Evolutionary conservation across 345 rosid genomes (phyloP), one percentile per base, ranked within the genome.

Genomic region (Dipteronia dyeriana): DNA sequence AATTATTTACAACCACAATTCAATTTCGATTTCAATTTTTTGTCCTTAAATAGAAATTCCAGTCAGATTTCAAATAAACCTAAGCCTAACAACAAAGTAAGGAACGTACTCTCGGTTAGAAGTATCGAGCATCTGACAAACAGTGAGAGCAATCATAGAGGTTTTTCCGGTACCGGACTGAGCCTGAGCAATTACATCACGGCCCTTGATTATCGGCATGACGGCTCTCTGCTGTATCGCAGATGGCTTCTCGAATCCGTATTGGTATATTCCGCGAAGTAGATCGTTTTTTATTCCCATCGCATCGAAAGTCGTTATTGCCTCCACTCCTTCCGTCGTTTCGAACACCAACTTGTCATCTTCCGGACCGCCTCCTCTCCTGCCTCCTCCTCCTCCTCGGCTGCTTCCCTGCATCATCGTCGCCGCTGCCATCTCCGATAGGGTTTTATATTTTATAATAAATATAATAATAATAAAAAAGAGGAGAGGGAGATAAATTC

Each of bases 81-180:
- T 8, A 41, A 41, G 8, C 45, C 45, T 7, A 41, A 10, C 63
- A 25, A 53, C 25, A 54, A 79, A 78, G 11, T 25, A 60, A 26
- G 59, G 11, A 74, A 68, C 91, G 45, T 85, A 94, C 98, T 96
- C 98, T 83, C 94, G 86, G 74, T 79, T 79, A 7, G 95, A 73
- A 43, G 95, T 90, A 49, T 94, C 94, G 74, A 90, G 88, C 60
- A 88, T 72, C 82, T 96, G 99, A 82, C 98, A 94, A 74, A 87
- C 99, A 47, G 97, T 85, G 82, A 96, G 95, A 11, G 97, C 98
- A 80, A 96, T 94, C 99, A 96, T 91, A 66, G 98, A 92, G 71
- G 97, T 92, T 79, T 96, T 96, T 3, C 98, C 98, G 0, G 97
- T 96, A 82, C 99, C 99, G n/a, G 97, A 96, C 75, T 94, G 99